Conservation (phyloP, 371 early-diverging fungal genomes). For the Mucor sp. region DNA sequence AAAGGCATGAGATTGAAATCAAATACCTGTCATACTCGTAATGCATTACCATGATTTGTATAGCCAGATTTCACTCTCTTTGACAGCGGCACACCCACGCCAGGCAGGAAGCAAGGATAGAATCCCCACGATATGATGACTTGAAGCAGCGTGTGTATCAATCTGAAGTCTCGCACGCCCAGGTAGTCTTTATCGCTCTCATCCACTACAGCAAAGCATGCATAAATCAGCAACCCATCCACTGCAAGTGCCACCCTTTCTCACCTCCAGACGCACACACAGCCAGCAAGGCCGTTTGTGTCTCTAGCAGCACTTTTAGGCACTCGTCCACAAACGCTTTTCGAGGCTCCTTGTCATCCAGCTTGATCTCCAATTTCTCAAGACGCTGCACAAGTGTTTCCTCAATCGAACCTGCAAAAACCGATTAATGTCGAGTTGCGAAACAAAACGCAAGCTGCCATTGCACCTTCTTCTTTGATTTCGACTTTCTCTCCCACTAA, state of each 20-base stretch:
- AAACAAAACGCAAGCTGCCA: not conserved
- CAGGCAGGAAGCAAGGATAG: constrained; percentile 65
- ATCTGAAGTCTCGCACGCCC: constrained; percentile 64
- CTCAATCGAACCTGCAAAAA: constrained; percentile 23
- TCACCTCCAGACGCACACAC: constrained; percentile 28
- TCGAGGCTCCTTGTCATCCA: constrained; percentile 13
- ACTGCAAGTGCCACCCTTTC: too few species aligned
- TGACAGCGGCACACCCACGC: constrained; percentile 68
- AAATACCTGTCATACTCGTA: too few species aligned
- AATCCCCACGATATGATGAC: constrained; percentile 71
- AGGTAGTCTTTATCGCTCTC: constrained; percentile 45
- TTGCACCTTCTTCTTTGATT: constrained; percentile 20
- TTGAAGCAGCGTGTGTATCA: constrained; percentile 67
- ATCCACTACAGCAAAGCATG: not conserved
- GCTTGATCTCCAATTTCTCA: constrained; percentile 8
- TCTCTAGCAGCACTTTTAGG: constrained; percentile 25
- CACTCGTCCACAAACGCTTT: constrained; percentile 34
- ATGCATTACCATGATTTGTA: constrained; percentile 42
- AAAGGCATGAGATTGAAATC: too few species aligned
- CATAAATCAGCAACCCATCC: not conserved
- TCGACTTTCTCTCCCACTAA: constrained; percentile 29
- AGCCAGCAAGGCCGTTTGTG: constrained; percentile 28
- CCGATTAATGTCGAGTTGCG: not conserved
- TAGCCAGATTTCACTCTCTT: constrained; percentile 61
- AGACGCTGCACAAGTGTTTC: constrained; percentile 17